Percentiles rank a stretch among this genome's conserved stretches.
phyloP scores from a whole-genome alignment of 2,329 filamentous ascomycete species.

The Arthrobotrys sinensis region DNA sequence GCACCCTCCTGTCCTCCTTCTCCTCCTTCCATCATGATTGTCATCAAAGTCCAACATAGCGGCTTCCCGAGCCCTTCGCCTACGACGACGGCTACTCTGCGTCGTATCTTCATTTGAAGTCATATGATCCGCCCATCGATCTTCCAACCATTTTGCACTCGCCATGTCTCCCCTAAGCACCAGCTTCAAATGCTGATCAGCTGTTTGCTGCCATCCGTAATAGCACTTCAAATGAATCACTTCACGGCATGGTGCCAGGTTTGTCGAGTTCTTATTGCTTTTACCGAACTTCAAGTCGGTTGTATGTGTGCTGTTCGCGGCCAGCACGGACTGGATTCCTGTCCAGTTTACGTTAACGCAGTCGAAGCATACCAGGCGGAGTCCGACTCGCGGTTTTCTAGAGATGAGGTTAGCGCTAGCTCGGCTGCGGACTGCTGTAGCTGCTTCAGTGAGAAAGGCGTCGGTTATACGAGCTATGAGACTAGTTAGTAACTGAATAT shows the following conservation, averaged over 20 bases:
- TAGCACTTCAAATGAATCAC: slow-evolving; percentile 92
- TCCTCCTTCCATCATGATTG: slow-evolving; percentile 31
- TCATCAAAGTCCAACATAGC: slow-evolving; percentile 85
- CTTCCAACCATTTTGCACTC: slow-evolving; percentile 81
- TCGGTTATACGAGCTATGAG: slow-evolving; percentile 80
- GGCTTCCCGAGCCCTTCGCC: slow-evolving; percentile 84
- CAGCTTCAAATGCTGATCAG: slow-evolving; percentile 91
- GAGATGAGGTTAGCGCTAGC: slow-evolving; percentile 64
- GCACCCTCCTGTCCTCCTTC: slow-evolving; percentile 49
- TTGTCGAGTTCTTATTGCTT: slow-evolving; percentile 64
- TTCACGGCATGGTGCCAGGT: slow-evolving; percentile 77
- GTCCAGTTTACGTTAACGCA: slow-evolving; percentile 94
- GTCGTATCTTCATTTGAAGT: slow-evolving; percentile 85
- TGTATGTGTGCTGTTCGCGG: slow-evolving; percentile 82
- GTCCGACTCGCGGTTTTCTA: slow-evolving; percentile 71
- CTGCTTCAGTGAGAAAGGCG: slow-evolving; percentile 86
- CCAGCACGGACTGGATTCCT: slow-evolving; percentile 87
- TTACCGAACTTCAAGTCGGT: slow-evolving; percentile 66
- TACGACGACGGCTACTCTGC: slow-evolving; percentile 77
- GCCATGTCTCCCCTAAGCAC: slow-evolving; percentile 79
- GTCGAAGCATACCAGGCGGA: slow-evolving; percentile 88
- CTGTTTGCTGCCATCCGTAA: slow-evolving; percentile 94
- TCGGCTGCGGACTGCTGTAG: slow-evolving; percentile 79
- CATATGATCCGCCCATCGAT: slow-evolving; percentile 96
- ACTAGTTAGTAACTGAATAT: slow-evolving; percentile 17